These are phyloP conservation scores for Tanozyma kutaoensis DNA, from an alignment of 805 yeast species.

Conservation along the genomic window DNA sequence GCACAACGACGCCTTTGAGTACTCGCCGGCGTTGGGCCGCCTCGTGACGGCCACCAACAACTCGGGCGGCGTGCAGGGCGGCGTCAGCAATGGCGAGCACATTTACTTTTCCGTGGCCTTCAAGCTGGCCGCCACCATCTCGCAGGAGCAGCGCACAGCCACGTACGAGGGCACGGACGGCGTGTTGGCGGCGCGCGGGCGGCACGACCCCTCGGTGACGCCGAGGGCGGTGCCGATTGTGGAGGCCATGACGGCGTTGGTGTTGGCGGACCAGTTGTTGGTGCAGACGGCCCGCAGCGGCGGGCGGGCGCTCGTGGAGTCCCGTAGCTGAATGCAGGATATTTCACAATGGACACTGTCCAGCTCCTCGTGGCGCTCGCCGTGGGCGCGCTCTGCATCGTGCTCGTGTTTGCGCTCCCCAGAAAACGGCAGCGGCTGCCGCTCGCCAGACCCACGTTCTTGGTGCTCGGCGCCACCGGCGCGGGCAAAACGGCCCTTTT, in stretches of 20 bases:
- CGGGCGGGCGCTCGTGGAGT: too few relatives aligned
- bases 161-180: constrained; percentile 85
- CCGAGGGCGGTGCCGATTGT: constrained; percentile 98
- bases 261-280: constrained; percentile 72
- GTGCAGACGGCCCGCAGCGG: constrained; percentile 82
- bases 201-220: constrained; percentile 97
- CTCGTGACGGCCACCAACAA: constrained; percentile 82
- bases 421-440: too few relatives aligned
- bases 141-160: constrained; percentile 82
- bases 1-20: constrained; percentile 82
- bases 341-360: too few relatives aligned
- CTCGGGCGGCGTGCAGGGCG: constrained; percentile 98
- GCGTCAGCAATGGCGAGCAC: constrained; percentile 92
- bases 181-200: constrained; percentile 86
- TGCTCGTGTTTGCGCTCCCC: too few relatives aligned
- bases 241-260: constrained; percentile 96
- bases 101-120: constrained; percentile 92
- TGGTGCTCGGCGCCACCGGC: constrained; percentile 51
- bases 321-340: too few relatives aligned
- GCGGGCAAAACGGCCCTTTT: constrained; percentile 58
- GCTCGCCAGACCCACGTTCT: constrained; percentile 35
- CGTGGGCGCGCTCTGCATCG: too few relatives aligned
- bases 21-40: constrained; percentile 42
- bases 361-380: too few relatives aligned
- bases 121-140: constrained; percentile 96